Percentiles rank a stretch among this genome's conserved stretches.
These are phyloP conservation scores for Cystobasidiopsis lactophilus DNA, from an alignment of 768 basidiomycete genomes.

Conservation along the genomic window DNA sequence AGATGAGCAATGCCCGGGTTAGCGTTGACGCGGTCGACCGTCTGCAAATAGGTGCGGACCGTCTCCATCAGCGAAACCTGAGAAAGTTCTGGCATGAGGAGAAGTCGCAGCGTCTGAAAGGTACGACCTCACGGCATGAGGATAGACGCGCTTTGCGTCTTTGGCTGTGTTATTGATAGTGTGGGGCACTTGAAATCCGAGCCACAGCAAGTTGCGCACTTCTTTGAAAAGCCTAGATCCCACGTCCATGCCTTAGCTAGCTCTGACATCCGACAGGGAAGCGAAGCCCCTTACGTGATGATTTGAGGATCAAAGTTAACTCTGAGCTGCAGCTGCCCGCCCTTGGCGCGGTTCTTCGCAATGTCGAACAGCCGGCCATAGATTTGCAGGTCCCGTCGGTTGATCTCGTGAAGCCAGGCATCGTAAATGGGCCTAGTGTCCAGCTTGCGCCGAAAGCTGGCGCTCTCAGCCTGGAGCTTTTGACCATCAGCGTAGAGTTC, in stretches of 20 bases:
- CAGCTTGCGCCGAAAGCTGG: conserved; percentile 83
- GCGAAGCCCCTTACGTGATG: conserved; percentile 37
- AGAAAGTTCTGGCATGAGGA: conserved; percentile 23
- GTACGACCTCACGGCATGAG: conserved; percentile 55
- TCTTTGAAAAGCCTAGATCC: conserved; percentile 64
- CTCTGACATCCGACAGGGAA: no score
- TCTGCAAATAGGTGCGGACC: conserved; percentile 92
- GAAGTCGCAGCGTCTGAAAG: neutral
- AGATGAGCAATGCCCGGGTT: conserved; percentile 85
- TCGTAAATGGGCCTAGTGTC: conserved; percentile 86
- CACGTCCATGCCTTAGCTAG: no score
- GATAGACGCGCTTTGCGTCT: conserved; percentile 94
- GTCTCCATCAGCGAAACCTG: conserved; percentile 55
- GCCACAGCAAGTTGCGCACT: conserved; percentile 82
- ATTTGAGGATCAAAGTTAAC: conserved; percentile 98
- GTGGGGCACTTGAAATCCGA: conserved; percentile 87
- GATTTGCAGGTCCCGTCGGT: conserved; percentile 72
- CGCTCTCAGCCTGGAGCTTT: conserved; percentile 75
- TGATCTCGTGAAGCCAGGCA: conserved; percentile 91
- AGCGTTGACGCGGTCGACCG: conserved; percentile 66
- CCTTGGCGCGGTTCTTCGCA: conserved; percentile 28
- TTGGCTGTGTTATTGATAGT: conserved; percentile 90
- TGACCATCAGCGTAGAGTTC: conserved; percentile 98
- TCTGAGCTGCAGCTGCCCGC: conserved; percentile 57
- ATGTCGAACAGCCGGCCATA: conserved; percentile 85